Evolutionary conservation across 305 asterid species (phyloP).

Genomic region (Caryopteris hybrid): DNA sequence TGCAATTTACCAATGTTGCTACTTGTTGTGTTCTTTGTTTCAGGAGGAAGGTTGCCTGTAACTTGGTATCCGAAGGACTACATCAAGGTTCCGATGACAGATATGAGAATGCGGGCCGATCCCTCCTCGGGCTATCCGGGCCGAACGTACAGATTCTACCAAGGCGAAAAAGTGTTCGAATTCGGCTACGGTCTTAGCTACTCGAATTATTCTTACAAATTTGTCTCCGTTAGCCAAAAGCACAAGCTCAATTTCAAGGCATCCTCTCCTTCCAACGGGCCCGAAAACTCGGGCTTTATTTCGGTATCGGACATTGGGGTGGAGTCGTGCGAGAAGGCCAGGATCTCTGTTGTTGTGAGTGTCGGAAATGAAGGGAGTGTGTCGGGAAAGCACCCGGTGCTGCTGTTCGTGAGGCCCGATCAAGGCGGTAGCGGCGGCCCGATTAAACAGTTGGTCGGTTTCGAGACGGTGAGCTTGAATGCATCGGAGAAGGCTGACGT

Average conservation of each 20-base stretch:
- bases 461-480: background rate
- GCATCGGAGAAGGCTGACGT: constrained; percentile 10
- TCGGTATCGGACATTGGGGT: constrained; percentile 33
- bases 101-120: constrained; percentile 59
- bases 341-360: constrained; percentile 5
- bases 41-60: constrained; percentile 60
- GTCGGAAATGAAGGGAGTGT: constrained; percentile 15
- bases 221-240: constrained; percentile 31
- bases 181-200: constrained; percentile 79
- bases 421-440: constrained; percentile 30
- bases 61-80: constrained; percentile 68
- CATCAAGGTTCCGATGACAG: constrained; percentile 47
- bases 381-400: constrained; percentile 23
- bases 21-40: background rate
- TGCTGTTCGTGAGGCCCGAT: constrained; percentile 3
- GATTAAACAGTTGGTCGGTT: constrained; percentile 30
- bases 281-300: constrained; percentile 9
- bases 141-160: constrained; percentile 69
- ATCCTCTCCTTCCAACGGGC: background rate
- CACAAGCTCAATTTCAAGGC: constrained; percentile 28
- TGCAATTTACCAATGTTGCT: background rate
- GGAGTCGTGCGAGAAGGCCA: constrained; percentile 40
- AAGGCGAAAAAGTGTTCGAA: constrained; percentile 54
- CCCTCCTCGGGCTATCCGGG: constrained; percentile 62
- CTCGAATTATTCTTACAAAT: constrained; percentile 54